phyloP scores from a whole-genome alignment of 495 filamentous ascomycete species.

The Penicillium roqueforti region DNA sequence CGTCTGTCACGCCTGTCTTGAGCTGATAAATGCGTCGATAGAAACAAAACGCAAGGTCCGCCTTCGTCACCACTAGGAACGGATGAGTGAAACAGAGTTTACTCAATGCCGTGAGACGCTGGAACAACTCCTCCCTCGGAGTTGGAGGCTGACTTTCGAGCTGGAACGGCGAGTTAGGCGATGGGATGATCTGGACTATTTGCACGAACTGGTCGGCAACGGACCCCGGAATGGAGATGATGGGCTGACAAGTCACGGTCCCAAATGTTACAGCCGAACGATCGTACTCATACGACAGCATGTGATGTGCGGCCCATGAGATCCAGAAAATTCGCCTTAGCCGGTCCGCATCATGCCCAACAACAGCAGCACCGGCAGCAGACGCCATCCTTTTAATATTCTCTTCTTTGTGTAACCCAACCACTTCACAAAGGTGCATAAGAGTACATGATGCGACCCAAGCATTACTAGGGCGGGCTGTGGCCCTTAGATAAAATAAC shows the following conservation, averaged over 20 bases:
- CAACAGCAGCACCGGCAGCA: constrained; percentile 14
- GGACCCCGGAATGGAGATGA: constrained; percentile 17
- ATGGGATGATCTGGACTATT: constrained; percentile 29
- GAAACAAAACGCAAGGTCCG: constrained; percentile 32
- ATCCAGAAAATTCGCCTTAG: constrained; percentile 34
- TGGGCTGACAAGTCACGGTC: constrained; percentile 25
- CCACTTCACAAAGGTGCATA: constrained; percentile 31
- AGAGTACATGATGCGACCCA: constrained; percentile 35
- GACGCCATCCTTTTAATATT: constrained; percentile 29
- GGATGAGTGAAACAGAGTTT: constrained; percentile 21
- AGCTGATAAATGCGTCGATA: constrained; percentile 32
- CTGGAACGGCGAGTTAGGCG: constrained; percentile 28
- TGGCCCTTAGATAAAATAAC: constrained; percentile 32
- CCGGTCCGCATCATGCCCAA: constrained; percentile 29
- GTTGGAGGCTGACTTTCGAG: constrained; percentile 13
- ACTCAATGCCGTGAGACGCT: constrained; percentile 20
- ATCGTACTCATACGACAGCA: constrained; percentile 34
- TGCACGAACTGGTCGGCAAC: constrained; percentile 30
- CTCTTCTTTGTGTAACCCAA: constrained; percentile 29
- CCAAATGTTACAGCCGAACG: constrained; percentile 23
- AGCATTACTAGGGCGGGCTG: constrained; percentile 32
- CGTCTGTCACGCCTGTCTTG: constrained; percentile 22
- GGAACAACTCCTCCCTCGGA: constrained; percentile 22
- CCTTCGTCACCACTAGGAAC: constrained; percentile 30
- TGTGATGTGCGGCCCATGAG: constrained; percentile 31